A percentile compares a stretch with the other conserved stretches of the same genome.
Conservation (phyloP, 768 basidiomycete species). For the Suillus brevipes region DNA sequence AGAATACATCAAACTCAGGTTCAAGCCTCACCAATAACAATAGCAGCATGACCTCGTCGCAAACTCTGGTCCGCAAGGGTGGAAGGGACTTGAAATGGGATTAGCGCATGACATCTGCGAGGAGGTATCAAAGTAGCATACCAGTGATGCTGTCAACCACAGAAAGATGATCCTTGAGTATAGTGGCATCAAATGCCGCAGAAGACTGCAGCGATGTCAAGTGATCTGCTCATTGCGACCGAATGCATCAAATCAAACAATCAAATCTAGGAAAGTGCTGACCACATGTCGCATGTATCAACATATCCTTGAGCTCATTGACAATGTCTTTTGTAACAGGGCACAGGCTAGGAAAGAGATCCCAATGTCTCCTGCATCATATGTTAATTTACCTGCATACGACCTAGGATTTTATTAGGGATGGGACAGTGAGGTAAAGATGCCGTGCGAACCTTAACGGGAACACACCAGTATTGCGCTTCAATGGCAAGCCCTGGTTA, state of each 20-base stretch:
- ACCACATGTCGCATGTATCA: conserved; percentile 30
- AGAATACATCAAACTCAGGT: background rate
- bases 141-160: conserved; percentile 29
- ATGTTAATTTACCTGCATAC: conserved; percentile 5
- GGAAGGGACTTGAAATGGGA: background rate
- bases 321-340: conserved; percentile 26
- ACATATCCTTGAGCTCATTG: conserved; percentile 25
- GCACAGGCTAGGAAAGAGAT: conserved; percentile 30
- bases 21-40: conserved; percentile 22
- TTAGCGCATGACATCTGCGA: background rate
- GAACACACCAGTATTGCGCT: conserved; percentile 39
- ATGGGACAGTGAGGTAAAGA: background rate
- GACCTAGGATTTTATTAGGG: background rate
- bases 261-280: background rate
- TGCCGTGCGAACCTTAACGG: background rate
- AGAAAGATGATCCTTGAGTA: conserved; percentile 23
- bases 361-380: conserved; percentile 36
- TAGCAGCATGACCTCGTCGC: conserved; percentile 17
- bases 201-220: conserved; percentile 29
- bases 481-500: conserved; percentile 34
- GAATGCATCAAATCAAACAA: background rate
- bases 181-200: conserved; percentile 19
- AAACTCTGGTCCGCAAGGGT: background rate
- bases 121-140: conserved; percentile 8
- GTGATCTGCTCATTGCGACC: conserved; percentile 20